Evolutionary conservation across 371 early-diverging fungal species (phyloP).

Genomic region (Syncephalastrum monosporum): DNA sequence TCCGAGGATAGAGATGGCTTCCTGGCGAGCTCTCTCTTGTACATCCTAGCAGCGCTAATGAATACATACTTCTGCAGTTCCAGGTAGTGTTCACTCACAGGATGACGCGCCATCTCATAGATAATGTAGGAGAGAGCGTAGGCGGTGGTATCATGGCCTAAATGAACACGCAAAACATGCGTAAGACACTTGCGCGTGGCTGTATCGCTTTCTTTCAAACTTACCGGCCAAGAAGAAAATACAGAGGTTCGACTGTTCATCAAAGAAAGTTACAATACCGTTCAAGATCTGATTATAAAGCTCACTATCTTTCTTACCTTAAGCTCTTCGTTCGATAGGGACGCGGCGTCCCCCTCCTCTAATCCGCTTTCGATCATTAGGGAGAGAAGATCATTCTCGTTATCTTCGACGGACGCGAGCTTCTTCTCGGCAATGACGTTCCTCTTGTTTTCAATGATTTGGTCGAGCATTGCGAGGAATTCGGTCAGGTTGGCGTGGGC

Average conservation of each 20-base stretch:
- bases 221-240: slow-evolving; percentile 22
- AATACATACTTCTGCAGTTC: too few relatives aligned
- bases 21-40: slow-evolving; percentile 44
- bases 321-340: slow-evolving; percentile 15
- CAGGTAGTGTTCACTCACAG: slow-evolving; percentile 21
- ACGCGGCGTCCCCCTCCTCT: slow-evolving; percentile 16
- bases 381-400: slow-evolving; percentile 43
- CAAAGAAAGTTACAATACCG: too few relatives aligned
- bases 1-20: slow-evolving; percentile 46
- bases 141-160: slow-evolving; percentile 14
- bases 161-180: too few relatives aligned
- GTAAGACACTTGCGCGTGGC: too few relatives aligned
- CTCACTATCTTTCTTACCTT: slow-evolving; percentile 7
- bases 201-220: too few relatives aligned
- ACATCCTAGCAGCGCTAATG: slow-evolving; percentile 17
- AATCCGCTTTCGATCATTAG: slow-evolving; percentile 41
- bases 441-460: slow-evolving; percentile 35
- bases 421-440: slow-evolving; percentile 11
- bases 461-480: slow-evolving; percentile 35
- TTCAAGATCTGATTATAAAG: too few relatives aligned
- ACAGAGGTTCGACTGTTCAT: slow-evolving; percentile 42
- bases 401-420: slow-evolving; percentile 25
- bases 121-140: slow-evolving; percentile 17
- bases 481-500: slow-evolving; percentile 30
- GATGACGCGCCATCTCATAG: slow-evolving; percentile 19